Percentiles rank a stretch among this genome's conserved stretches.
Evolutionary conservation across 176 grass and related monocot species (phyloP).

Genomic region (Musa beccarii): DNA sequence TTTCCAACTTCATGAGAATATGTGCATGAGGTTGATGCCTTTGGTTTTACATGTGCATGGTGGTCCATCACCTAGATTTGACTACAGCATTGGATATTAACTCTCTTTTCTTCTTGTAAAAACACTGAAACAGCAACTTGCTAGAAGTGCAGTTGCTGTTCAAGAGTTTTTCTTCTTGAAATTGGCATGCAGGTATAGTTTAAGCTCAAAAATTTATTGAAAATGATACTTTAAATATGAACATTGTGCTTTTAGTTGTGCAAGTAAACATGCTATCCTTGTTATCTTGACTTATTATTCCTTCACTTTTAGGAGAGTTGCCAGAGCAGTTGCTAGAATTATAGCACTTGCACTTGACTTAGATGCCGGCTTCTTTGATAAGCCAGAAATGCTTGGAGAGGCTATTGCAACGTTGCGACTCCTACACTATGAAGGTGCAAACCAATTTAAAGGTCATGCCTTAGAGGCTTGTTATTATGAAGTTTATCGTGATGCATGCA

Average conservation of each 20-base stretch:
- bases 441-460: slow-evolving; percentile 32
- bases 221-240: not conserved
- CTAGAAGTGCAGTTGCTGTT: not conserved
- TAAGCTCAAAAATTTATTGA: not conserved
- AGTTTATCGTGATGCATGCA: not conserved
- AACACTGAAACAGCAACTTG: not conserved
- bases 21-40: not conserved
- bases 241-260: not conserved
- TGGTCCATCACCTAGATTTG: not conserved
- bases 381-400: slow-evolving; percentile 69
- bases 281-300: slow-evolving; percentile 1
- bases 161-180: not conserved
- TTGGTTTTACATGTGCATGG: not conserved
- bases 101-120: not conserved
- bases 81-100: not conserved
- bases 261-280: not conserved
- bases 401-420: slow-evolving; percentile 90
- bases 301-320: slow-evolving; percentile 49
- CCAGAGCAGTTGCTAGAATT: slow-evolving; percentile 70
- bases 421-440: slow-evolving; percentile 85
- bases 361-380: slow-evolving; percentile 60
- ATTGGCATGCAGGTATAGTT: not conserved
- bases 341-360: slow-evolving; percentile 86
- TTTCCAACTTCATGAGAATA: not conserved
- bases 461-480: slow-evolving; percentile 7